A percentile compares a stretch with the other conserved stretches of the same genome.
Conservation (phyloP, 2,329 filamentous ascomycete genomes). For the Paecilomyces formosus region DNA sequence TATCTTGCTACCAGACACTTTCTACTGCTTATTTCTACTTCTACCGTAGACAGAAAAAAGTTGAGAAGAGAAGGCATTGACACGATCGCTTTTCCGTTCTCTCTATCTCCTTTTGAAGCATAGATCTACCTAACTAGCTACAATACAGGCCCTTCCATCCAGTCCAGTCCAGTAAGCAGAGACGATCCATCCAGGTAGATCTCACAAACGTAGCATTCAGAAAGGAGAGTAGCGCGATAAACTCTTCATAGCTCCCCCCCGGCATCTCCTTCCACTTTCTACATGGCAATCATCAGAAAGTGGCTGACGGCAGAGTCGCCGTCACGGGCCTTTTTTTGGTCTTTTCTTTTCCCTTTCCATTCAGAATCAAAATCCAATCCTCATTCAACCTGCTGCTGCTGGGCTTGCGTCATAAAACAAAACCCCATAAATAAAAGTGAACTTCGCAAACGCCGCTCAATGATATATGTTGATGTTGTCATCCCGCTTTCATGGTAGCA, state of each 20-base stretch:
- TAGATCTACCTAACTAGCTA: conserved; percentile 17
- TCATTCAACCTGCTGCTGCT: conserved; percentile 4
- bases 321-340: conserved; percentile 9
- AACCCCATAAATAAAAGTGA: conserved; percentile 5
- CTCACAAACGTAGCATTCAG: conserved; percentile 1
- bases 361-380: conserved; percentile 1
- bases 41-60: not conserved
- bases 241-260: conserved; percentile 3
- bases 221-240: conserved; percentile 6
- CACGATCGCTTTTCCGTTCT: conserved; percentile 5
- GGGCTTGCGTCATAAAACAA: conserved; percentile 9
- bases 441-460: conserved; percentile 7
- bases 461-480: not conserved
- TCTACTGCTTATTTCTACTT: not conserved
- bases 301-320: conserved; percentile 8
- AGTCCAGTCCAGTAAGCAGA: conserved; percentile 11
- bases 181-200: not conserved
- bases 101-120: conserved; percentile 6
- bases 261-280: conserved; percentile 8
- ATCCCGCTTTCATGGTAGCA: not conserved
- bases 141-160: conserved; percentile 15
- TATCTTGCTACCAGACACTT: too few relatives aligned
- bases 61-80: not conserved
- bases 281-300: conserved; percentile 2
- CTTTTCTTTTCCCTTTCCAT: not conserved